Base-by-base conservation (phyloP, 2,329 filamentous ascomycete species). In the Fusarium nodosum region DNA sequence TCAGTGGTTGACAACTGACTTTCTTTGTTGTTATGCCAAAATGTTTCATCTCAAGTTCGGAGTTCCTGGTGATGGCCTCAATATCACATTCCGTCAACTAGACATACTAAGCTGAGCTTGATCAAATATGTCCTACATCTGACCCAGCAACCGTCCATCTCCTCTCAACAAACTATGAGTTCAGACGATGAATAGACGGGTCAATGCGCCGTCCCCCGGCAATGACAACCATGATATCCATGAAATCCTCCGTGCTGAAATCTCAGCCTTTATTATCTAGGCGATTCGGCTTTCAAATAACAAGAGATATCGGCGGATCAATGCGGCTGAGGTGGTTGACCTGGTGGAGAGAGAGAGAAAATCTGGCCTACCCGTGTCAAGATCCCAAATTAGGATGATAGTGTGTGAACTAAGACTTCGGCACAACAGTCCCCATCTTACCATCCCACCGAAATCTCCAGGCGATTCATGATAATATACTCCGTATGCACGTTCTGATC, bases 21-120 rank as follows among this genome's bases (percentile, higher is more conserved):
- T 30, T 55, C 31, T 53, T 56, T 54, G 36, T 36, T 61, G 57
- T 58, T 31, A 30, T 58, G 34, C 33, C 44, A 33, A 59, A 26
- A 55, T 69, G 66, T 69, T 63, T 69, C 62, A 60, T 44, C n/a
- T 50, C 16, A 28, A 18, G 28, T 42, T n/a, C 31, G 26, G 15
- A 8, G 20, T 20, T 56, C 34, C 15, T 24, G 36, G 42, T 26
- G 56, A 53, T 59, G 38, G 42, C 60, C 33, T 52, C 44, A 48
- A 34, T 45, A 41, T 55, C 42, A 31, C 66, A 69, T 69, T 67
- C 66, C 66, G 44, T 53, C 28, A 41, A 30, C n/a, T 30, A 33
- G 28, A 45, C 53, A 50, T 36, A 45, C 12, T 26, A 26, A 16
- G 18, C 26, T n/a, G 3, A 28, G n/a, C 26, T 22, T 7, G 15